Evolutionary conservation across 2,329 filamentous ascomycete genomes (phyloP).

Genomic region (Acephala macrosclerotiorum): DNA sequence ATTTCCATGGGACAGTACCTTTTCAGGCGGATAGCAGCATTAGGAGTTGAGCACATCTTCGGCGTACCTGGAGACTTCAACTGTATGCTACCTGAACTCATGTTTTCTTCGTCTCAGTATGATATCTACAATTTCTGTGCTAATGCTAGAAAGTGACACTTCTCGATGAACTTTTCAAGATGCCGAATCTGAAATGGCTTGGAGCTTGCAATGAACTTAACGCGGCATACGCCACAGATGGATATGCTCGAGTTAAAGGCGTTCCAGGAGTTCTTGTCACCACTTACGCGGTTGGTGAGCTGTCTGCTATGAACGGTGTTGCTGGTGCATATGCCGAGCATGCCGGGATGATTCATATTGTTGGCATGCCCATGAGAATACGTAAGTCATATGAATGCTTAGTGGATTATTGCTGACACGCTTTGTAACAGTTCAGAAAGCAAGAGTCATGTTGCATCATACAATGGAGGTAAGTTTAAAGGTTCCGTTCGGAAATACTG

Average conservation of each 20-base stretch:
- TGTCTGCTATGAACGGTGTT: conserved; percentile 66
- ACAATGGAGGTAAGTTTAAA: conserved; percentile 49
- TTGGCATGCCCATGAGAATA: conserved; percentile 49
- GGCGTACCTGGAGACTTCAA: conserved; percentile 44
- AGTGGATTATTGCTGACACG: not conserved
- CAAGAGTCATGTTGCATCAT: conserved; percentile 57
- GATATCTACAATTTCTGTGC: not conserved
- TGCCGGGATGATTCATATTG: conserved; percentile 63
- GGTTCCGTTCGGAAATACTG: not conserved
- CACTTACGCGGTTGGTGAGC: conserved; percentile 59
- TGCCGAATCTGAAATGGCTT: conserved; percentile 47
- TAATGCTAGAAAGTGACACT: conserved; percentile 53
- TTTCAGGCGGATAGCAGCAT: conserved; percentile 37
- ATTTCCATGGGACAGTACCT: conserved; percentile 41
- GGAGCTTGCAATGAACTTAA: conserved; percentile 47
- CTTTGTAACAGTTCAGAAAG: conserved; percentile 47
- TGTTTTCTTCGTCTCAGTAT: not conserved
- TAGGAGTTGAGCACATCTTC: conserved; percentile 42
- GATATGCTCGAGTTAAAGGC: conserved; percentile 57
- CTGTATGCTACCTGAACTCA: conserved; percentile 27
- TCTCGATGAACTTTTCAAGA: conserved; percentile 67
- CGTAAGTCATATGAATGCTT: conserved; percentile 23
- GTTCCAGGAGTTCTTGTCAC: conserved; percentile 54
- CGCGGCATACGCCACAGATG: conserved; percentile 57
- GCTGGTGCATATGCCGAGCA: conserved; percentile 65